These are phyloP conservation scores for Ustilago nuda DNA, from an alignment of 1,284 basidiomycete genomes.

Conservation along the genomic window DNA sequence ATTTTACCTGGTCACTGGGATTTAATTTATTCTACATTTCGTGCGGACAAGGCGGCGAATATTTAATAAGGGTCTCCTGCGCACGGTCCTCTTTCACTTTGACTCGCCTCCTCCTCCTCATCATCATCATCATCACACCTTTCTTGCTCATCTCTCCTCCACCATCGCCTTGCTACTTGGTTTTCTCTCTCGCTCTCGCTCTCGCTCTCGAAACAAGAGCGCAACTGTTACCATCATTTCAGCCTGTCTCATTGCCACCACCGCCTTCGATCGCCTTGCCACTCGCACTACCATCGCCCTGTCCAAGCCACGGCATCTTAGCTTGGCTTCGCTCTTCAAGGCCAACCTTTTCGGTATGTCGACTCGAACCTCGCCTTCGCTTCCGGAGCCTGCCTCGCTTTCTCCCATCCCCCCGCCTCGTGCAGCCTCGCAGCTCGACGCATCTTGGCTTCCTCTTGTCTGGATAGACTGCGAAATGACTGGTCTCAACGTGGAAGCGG, in stretches of 20 bases:
- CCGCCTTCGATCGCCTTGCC: neutral
- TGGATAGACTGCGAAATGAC: conserved; percentile 95
- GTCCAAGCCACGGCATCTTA: neutral
- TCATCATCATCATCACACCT: neutral
- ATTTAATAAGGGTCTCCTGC: too few relatives aligned
- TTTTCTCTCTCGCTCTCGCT: too few relatives aligned
- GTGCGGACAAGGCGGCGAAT: too few relatives aligned
- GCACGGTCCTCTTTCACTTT: too few relatives aligned
- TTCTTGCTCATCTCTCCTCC: neutral
- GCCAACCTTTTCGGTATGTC: neutral
- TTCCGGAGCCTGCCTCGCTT: neutral
- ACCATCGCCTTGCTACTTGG: neutral
- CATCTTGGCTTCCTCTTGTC: conserved; percentile 77
- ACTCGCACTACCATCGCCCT: neutral
- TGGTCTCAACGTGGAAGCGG: conserved; percentile 74
- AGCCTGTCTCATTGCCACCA: too few relatives aligned
- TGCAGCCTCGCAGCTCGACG: conserved; percentile 30
- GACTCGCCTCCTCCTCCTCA: neutral
- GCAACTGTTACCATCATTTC: too few relatives aligned
- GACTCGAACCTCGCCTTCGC: neutral
- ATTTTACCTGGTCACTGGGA: too few relatives aligned
- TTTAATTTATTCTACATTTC: too few relatives aligned
- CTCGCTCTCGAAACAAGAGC: too few relatives aligned
- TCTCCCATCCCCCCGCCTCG: conserved; percentile 58
- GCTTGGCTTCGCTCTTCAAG: too few relatives aligned